A percentile compares a stretch with the other conserved stretches of the same genome.
phyloP scores from a whole-genome alignment of 1,139 yeast genomes.

The Tardiomyces digboiensis region DNA sequence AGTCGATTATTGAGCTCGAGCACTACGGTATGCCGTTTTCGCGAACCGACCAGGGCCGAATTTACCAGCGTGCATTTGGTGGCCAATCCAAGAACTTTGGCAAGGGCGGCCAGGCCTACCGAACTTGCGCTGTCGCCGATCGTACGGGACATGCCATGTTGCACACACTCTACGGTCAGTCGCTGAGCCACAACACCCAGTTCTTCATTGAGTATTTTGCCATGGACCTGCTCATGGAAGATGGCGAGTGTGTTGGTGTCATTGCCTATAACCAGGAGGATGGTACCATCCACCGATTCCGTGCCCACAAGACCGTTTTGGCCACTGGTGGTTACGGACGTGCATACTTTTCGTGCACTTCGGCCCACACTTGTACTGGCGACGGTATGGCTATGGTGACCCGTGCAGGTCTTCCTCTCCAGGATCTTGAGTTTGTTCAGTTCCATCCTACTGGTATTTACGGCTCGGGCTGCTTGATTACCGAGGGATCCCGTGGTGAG shows the following conservation, averaged over 20 bases:
- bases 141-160: constrained; percentile 97
- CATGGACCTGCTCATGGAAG: constrained; percentile 87
- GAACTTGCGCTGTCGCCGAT: constrained; percentile 99
- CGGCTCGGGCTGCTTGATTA: constrained; percentile 97
- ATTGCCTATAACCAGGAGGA: constrained; percentile 98
- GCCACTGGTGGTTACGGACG: constrained; percentile 99
- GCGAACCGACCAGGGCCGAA: constrained; percentile 93
- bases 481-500: constrained; percentile 99
- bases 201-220: constrained; percentile 98
- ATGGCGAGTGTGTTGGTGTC: constrained; percentile 95
- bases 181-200: constrained; percentile 93
- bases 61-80: constrained; percentile 98
- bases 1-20: constrained; percentile 91
- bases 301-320: constrained; percentile 90
- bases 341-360: constrained; percentile 97
- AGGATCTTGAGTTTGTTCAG: constrained; percentile 96
- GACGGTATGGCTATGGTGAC: constrained; percentile 98
- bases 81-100: constrained; percentile 96
- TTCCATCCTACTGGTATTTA: constrained; percentile 99
- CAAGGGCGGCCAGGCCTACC: constrained; percentile 98
- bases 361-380: constrained; percentile 99
- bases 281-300: constrained; percentile 96
- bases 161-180: constrained; percentile 95
- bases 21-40: constrained; percentile 98
- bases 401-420: constrained; percentile 96